phyloP scores from a whole-genome alignment of 176 grass and related monocot genomes.

The Aegilops umbellulata region DNA sequence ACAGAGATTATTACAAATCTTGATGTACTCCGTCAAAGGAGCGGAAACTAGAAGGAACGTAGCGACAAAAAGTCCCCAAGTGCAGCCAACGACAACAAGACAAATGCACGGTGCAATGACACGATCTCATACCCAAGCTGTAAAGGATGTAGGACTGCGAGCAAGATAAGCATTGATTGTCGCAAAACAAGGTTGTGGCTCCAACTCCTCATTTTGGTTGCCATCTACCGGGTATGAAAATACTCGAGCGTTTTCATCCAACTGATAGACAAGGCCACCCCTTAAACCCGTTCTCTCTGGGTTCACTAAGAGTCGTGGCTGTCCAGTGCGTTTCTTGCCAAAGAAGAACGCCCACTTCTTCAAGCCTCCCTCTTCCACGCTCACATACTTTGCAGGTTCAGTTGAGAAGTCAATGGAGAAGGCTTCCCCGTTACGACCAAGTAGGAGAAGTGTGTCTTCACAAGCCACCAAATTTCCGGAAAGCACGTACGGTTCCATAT shows the following conservation, averaged over 20 bases:
- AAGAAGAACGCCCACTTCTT: background rate
- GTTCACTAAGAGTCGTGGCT: background rate
- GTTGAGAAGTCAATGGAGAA: background rate
- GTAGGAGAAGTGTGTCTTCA: background rate
- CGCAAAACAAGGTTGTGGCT: background rate
- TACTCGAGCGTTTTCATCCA: background rate
- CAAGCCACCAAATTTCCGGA: background rate
- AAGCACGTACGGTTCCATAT: background rate
- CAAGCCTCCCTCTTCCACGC: background rate
- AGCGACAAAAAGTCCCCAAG: background rate
- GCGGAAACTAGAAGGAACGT: background rate
- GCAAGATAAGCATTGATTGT: background rate
- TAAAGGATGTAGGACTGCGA: background rate
- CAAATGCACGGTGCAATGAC: background rate
- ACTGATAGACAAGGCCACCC: background rate
- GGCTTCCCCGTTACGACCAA: background rate
- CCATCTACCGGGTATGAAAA: background rate
- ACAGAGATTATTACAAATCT: too few relatives aligned
- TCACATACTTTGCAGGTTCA: background rate
- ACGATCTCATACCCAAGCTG: background rate
- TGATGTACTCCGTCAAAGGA: background rate
- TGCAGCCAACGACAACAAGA: background rate
- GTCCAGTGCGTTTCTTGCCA: background rate
- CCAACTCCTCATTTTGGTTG: background rate
- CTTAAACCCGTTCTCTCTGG: background rate